These are phyloP conservation scores for Phylloporus scabripes DNA, from an alignment of 768 basidiomycete species.

Conservation along the genomic window DNA sequence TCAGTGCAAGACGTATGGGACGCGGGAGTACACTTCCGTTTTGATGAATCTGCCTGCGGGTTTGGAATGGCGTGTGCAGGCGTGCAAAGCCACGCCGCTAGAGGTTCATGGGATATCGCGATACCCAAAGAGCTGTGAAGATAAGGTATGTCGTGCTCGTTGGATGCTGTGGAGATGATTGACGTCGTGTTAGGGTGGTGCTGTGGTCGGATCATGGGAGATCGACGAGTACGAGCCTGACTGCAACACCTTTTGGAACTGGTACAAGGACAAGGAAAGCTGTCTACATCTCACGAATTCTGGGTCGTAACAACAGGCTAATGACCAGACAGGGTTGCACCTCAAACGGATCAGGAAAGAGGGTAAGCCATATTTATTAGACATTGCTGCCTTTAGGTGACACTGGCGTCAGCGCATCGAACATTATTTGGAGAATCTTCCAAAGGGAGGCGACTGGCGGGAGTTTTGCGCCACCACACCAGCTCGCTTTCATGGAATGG, in stretches of 20 bases:
- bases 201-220: constrained; percentile 25
- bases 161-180: background rate
- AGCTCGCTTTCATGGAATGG: constrained; percentile 17
- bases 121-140: constrained; percentile 20
- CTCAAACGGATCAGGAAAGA: constrained; percentile 19
- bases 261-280: constrained; percentile 29
- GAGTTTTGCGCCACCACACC: constrained; percentile 34
- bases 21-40: constrained; percentile 27
- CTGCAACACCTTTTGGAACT: constrained; percentile 22
- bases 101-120: constrained; percentile 20
- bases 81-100: constrained; percentile 21
- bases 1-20: constrained; percentile 25
- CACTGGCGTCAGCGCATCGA: constrained; percentile 24
- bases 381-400: background rate
- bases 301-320: background rate
- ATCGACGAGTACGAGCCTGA: constrained; percentile 24
- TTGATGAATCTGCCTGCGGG: constrained; percentile 24
- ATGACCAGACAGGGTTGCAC: constrained; percentile 21
- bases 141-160: constrained; percentile 9
- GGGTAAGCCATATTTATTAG: constrained; percentile 9
- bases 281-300: background rate
- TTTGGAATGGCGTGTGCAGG: constrained; percentile 19
- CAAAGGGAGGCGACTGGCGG: constrained; percentile 24
- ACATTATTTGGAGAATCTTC: constrained; percentile 27
- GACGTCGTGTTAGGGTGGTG: constrained; percentile 11